Base-by-base conservation (phyloP, 208 protist species). In the Leishmania braziliensis region DNA sequence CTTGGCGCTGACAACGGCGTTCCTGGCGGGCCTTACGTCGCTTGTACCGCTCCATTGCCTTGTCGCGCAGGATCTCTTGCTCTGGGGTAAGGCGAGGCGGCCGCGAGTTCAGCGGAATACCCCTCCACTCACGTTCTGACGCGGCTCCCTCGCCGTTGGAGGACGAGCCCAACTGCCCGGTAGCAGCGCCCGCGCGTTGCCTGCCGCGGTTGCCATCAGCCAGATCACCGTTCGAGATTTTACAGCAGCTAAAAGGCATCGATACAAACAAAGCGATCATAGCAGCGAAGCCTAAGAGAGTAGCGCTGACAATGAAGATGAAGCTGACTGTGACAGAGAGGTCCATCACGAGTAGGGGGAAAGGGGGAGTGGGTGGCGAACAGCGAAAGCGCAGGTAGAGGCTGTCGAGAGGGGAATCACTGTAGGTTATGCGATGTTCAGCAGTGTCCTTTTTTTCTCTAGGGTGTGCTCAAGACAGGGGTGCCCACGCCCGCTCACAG, bases 51-150 rank as follows among this genome's bases (percentile, higher is more conserved):
- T 75, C 77, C 77, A 87, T 33, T 8, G 80, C 80, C 58, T 82
- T 84, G 33, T 87, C 84, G 1, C 84, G 84, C 65, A 84, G 65
- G 43, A 80, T 66, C 68, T 81, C 51, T 58, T 89, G 78, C 60
- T 82, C 80, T 10, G 82, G 85, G 4, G 82, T 80, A 23, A 89
- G 68, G 2, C 76, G 81, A 2, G 85, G 85, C 23, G 79, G 73
- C 56, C 79, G 53, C n/a, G 88, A 87, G n/a, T 81, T 70, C 36
- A 91, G 85, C 12, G 84, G 83, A 60, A 91, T 82, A 29, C 88
- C 88, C 39, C 75, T 85, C 8, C 85, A 54, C 69, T 84, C 82
- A 20, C 12, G 43, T 20, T 82, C 73, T 9, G 48, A n/a, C 26
- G 46, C 43, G 3, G 46, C 29, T 4, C n/a, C 71, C 16, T 58